These are phyloP conservation scores for Phytophthora sp. DNA, from an alignment of 352 stramenopile genomes.

Conservation along the genomic window DNA sequence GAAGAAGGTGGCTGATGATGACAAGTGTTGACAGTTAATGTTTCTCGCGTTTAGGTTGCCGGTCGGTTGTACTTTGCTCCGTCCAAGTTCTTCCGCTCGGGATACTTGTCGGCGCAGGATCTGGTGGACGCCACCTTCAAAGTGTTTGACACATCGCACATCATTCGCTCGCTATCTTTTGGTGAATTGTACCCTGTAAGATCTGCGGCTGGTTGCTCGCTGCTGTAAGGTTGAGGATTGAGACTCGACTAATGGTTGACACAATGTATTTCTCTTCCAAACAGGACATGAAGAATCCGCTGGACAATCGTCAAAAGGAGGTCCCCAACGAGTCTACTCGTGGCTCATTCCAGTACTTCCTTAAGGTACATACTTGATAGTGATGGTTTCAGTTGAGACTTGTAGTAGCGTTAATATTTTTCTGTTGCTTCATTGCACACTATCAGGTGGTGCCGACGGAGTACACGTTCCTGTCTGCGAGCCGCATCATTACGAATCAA, in stretches of 20 bases:
- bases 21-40: constrained; percentile 5
- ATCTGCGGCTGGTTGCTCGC: neutral
- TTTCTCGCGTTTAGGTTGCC: constrained; percentile 58
- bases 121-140: constrained; percentile 74
- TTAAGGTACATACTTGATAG: constrained; percentile 54
- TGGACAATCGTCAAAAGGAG: constrained; percentile 71
- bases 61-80: constrained; percentile 85
- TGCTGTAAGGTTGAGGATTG: neutral
- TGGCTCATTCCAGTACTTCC: constrained; percentile 86
- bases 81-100: constrained; percentile 83
- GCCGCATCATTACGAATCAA: constrained; percentile 94
- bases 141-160: constrained; percentile 80
- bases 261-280: neutral
- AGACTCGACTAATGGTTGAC: neutral
- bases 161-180: constrained; percentile 70
- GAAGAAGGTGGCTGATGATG: neutral
- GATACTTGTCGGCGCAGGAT: constrained; percentile 72
- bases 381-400: neutral
- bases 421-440: neutral
- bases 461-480: constrained; percentile 91
- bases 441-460: constrained; percentile 95
- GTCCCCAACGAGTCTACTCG: constrained; percentile 50
- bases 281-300: constrained; percentile 86
- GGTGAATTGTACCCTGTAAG: constrained; percentile 75
- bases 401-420: neutral